phyloP scores from a whole-genome alignment of 2,329 filamentous ascomycete species.

The Dactylellina sp. region DNA sequence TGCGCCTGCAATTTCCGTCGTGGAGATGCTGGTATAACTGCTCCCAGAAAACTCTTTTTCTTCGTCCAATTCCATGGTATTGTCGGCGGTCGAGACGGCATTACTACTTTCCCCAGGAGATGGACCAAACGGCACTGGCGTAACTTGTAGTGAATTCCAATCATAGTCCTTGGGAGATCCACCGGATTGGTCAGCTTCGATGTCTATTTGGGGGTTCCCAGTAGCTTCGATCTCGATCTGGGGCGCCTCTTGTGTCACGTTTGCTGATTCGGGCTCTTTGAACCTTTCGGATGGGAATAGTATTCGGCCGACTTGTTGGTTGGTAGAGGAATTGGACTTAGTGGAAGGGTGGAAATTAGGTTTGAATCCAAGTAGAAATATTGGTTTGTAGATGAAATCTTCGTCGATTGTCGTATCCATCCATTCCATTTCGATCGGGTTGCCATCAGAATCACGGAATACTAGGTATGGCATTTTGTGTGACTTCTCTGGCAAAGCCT shows the following conservation, averaged over 20 bases:
- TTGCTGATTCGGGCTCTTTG: not conserved
- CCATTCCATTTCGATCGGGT: slow-evolving; percentile 28
- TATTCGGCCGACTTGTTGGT: not conserved
- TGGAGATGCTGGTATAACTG: not conserved
- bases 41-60: not conserved
- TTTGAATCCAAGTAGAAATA: slow-evolving; percentile 26
- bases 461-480: slow-evolving; percentile 21
- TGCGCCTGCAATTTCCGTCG: slow-evolving; percentile 2
- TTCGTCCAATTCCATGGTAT: not conserved
- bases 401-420: slow-evolving; percentile 14
- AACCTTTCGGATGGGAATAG: not conserved
- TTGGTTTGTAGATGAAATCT: slow-evolving; percentile 9
- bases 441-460: not conserved
- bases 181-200: not conserved
- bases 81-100: not conserved
- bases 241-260: not conserved
- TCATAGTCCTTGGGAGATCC: not conserved
- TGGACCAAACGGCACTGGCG: not conserved
- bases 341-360: not conserved
- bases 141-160: not conserved
- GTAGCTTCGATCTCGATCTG: not conserved
- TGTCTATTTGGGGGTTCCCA: not conserved
- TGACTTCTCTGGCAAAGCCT: not conserved
- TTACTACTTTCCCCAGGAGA: slow-evolving; percentile 2
- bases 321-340: not conserved